Conservation (phyloP, 371 early-diverging fungal genomes). For the Paraphysoderma sedebokerense region DNA sequence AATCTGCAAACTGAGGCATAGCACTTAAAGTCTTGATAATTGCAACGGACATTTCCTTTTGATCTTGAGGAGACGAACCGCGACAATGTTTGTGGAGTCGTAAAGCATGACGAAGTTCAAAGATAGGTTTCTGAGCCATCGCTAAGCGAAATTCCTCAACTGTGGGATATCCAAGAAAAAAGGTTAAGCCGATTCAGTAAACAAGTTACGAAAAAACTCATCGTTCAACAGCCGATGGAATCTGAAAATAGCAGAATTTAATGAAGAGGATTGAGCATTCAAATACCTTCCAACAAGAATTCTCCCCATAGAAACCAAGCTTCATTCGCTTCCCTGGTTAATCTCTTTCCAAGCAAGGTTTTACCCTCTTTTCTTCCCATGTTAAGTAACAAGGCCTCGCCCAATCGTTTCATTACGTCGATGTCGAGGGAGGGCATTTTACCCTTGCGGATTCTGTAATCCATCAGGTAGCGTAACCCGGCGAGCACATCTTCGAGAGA, state of each 20-base stretch:
- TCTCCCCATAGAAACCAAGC: slow-evolving; percentile 84
- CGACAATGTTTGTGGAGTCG: slow-evolving; percentile 69
- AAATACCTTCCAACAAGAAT: slow-evolving; percentile 65
- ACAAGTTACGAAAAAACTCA: slow-evolving; percentile 12
- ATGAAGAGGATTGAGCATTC: no score
- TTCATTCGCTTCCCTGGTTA: slow-evolving; percentile 61
- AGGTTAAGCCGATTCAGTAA: slow-evolving; percentile 13
- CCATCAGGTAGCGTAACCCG: slow-evolving; percentile 84
- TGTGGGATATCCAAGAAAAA: no score
- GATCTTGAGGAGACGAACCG: slow-evolving; percentile 22
- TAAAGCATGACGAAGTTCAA: slow-evolving; percentile 55
- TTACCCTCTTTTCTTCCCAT: slow-evolving; percentile 48
- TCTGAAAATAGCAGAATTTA: no score
- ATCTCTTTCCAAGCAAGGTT: slow-evolving; percentile 28
- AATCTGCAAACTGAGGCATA: slow-evolving; percentile 59
- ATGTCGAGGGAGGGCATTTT: slow-evolving; percentile 62
- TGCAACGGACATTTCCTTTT: slow-evolving; percentile 52
- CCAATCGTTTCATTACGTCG: slow-evolving; percentile 62
- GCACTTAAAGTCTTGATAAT: slow-evolving; percentile 42
- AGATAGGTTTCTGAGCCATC: slow-evolving; percentile 50
- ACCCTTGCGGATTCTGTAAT: slow-evolving; percentile 71
- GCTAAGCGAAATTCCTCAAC: slow-evolving; percentile 59
- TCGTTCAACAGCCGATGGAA: no score
- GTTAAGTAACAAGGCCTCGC: slow-evolving; percentile 63
- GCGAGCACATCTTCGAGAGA: slow-evolving; percentile 69